Evolutionary conservation across 257 asterid genomes (phyloP), one percentile per base, ranked within the genome.

Genomic region (Solanum ossicruentum): DNA sequence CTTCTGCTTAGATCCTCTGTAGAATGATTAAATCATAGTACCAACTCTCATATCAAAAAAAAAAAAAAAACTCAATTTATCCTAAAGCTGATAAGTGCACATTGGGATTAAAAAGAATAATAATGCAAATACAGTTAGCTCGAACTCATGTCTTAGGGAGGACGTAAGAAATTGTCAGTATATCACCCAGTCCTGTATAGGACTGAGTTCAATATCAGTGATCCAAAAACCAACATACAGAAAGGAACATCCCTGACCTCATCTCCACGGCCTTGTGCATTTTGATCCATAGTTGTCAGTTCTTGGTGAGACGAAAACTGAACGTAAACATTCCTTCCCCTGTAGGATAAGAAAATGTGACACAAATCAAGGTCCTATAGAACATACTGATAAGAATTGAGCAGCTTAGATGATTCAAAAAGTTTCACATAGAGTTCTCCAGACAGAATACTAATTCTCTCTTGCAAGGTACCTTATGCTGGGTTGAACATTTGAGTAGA

Each of bases 241-340:
- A 26, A 51, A 66, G n/a, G 41, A 73, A 32, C 43, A 81, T 85
- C 72, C 88, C 88, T 90, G 91, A 97, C 99, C 99, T 97, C 99
- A 12, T 97, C 99, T 84, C 89, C 99, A 86, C 98, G 92, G 55
- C 96, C 95, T 87, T 97, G 99, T 47, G 97, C 21, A 89, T 86
- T 92, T 89, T 97, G 99, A 87, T 97, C 99, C 93, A 94, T 89
- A 80, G 97, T 92, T 66, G 98, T 97, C 85, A 97, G 89, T 87
- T 97, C 99, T 89, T 97, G 99, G 88, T 97, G 99, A 72, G 99
- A 97, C 83, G 99, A 95, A 89, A 94, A 97, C 84, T 97, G 99
- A 88, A 95, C 88, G 86, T 97, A 97, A 70, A 97, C 98, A 87
- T 97, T 97, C 89, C 99, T 92, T 83, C 99, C 99, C 93, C 99